Conservation (phyloP, 805 yeast species). For the Candida vartiovaarae region DNA sequence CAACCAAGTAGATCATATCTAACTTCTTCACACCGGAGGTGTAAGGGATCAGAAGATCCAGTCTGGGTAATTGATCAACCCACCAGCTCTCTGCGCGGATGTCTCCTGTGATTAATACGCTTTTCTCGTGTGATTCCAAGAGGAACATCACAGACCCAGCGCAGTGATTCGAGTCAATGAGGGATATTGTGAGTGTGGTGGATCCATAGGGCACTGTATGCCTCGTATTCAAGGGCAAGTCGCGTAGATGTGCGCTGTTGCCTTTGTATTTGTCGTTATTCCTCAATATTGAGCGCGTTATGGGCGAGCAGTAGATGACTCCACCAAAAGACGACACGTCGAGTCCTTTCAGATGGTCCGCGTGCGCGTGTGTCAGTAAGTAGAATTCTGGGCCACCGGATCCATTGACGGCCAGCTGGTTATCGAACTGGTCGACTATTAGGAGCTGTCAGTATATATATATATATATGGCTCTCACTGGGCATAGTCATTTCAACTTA, state of each 20-base stretch:
- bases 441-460: not conserved
- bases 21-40: conserved; percentile 25
- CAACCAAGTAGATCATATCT: conserved; percentile 37
- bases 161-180: conserved; percentile 49
- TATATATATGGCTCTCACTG: not conserved
- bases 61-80: conserved; percentile 30
- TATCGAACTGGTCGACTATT: conserved; percentile 19
- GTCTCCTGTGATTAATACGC: conserved; percentile 51
- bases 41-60: conserved; percentile 38
- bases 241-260: conserved; percentile 14
- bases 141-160: conserved; percentile 54
- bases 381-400: conserved; percentile 15
- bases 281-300: conserved; percentile 26
- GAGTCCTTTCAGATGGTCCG: conserved; percentile 48
- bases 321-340: conserved; percentile 29
- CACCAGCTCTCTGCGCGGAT: conserved; percentile 50
- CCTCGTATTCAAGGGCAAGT: conserved; percentile 11
- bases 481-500: conserved; percentile 5
- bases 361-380: conserved; percentile 46
- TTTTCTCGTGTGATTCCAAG: conserved; percentile 26
- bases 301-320: conserved; percentile 39
- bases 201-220: conserved; percentile 17
- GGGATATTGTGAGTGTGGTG: conserved; percentile 28
- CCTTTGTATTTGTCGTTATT: conserved; percentile 3
- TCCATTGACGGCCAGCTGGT: conserved; percentile 1